A percentile compares a stretch with the other conserved stretches of the same genome.
phyloP scores from a whole-genome alignment of 2,329 filamentous ascomycete species.

The Mycocentrospora acerina region DNA sequence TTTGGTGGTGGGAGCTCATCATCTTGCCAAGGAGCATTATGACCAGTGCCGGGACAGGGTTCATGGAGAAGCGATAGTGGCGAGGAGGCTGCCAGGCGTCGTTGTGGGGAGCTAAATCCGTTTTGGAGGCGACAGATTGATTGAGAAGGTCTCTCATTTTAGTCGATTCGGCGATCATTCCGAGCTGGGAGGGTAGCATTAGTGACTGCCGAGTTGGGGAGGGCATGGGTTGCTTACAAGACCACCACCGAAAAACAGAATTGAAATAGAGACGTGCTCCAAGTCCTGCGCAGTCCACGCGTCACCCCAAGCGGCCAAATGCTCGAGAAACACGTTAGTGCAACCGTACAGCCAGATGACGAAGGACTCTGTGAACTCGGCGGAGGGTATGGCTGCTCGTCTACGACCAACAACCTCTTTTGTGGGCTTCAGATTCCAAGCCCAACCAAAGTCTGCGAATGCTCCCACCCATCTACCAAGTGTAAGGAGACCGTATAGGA shows the following conservation, averaged over 20 bases:
- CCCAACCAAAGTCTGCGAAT: conserved; percentile 90
- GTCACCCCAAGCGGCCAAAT: conserved; percentile 71
- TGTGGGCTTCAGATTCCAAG: conserved; percentile 82
- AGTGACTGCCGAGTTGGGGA: conserved; percentile 20
- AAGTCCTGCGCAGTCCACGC: conserved; percentile 78
- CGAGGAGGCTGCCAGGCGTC: conserved; percentile 60
- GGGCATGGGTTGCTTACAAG: conserved; percentile 59
- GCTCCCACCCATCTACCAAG: conserved; percentile 87
- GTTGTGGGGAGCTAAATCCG: conserved; percentile 29
- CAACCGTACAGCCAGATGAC: conserved; percentile 88
- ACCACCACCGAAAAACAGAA: conserved; percentile 92
- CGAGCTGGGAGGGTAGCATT: conserved; percentile 51
- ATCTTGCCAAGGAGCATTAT: conserved; percentile 87
- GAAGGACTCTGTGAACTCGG: conserved; percentile 86
- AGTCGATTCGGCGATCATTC: conserved; percentile 78
- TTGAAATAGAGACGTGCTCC: conserved; percentile 88
- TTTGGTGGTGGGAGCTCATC: conserved; percentile 92
- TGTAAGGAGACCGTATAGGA: conserved; percentile 86
- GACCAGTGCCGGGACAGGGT: conserved; percentile 83
- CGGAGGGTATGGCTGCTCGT: conserved; percentile 65
- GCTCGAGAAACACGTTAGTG: conserved; percentile 91
- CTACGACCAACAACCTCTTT: conserved; percentile 60
- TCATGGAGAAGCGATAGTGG: conserved; percentile 74
- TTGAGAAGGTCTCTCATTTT: conserved; percentile 67
- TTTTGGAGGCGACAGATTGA: conserved; percentile 45